Conservation (phyloP, 2,329 filamentous ascomycete genomes). For the Ascochyta rabiei region DNA sequence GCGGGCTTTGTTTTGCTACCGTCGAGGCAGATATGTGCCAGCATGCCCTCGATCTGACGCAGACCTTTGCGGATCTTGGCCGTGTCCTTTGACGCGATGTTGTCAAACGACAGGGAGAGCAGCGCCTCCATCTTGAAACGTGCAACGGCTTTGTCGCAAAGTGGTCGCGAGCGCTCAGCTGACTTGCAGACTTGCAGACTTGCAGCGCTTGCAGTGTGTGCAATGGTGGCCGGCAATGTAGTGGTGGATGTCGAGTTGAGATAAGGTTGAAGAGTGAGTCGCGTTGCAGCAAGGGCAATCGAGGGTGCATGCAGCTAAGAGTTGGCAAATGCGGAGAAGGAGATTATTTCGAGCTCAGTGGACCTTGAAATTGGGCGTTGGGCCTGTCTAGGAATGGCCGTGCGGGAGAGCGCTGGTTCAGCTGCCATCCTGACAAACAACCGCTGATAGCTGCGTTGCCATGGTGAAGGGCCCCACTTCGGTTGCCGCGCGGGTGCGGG, state of each 20-base stretch:
- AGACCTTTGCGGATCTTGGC: slow-evolving; percentile 91
- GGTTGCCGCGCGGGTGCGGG: slow-evolving; percentile 13
- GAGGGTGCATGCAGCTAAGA: slow-evolving; percentile 34
- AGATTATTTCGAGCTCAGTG: slow-evolving; percentile 24
- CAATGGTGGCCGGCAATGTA: slow-evolving; percentile 5
- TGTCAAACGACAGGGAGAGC: slow-evolving; percentile 92
- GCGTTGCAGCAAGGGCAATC: slow-evolving; percentile 20
- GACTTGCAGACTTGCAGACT: slow-evolving; percentile 4
- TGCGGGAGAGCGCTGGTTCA: slow-evolving; percentile 19
- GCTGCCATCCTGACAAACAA: slow-evolving; percentile 18
- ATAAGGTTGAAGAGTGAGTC: slow-evolving; percentile 6
- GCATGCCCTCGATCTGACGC: slow-evolving; percentile 88
- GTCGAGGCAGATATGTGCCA: slow-evolving; percentile 92
- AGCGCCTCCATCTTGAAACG: slow-evolving; percentile 77
- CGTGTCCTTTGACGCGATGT: slow-evolving; percentile 89
- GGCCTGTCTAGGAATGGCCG: slow-evolving; percentile 19
- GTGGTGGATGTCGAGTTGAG: slow-evolving; percentile 6
- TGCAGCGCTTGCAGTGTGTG: not conserved
- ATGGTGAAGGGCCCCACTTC: slow-evolving; percentile 15
- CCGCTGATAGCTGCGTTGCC: slow-evolving; percentile 19
- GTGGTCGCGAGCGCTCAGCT: slow-evolving; percentile 6
- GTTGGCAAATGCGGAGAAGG: slow-evolving; percentile 34
- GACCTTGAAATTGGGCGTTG: slow-evolving; percentile 20
- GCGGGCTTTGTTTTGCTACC: slow-evolving; percentile 41
- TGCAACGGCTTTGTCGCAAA: slow-evolving; percentile 6